These are phyloP conservation scores for Skeletonema costatum DNA, from an alignment of 108 stramenopile species.

Conservation along the genomic window DNA sequence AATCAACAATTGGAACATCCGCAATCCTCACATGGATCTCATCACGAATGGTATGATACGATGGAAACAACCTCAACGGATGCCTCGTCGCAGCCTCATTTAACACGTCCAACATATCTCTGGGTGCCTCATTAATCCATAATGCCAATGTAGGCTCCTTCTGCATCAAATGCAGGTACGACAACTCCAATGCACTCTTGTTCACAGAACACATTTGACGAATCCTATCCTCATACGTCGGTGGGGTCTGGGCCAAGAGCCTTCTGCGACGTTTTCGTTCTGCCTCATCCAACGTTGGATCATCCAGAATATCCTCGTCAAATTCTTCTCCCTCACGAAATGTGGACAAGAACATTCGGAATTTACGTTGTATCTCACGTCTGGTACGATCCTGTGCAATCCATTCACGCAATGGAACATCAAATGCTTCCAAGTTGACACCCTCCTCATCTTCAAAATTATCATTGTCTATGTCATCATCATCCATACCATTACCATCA, in stretches of 20 bases:
- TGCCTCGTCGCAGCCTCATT: conserved; percentile 87
- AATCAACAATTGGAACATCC: conserved; percentile 89
- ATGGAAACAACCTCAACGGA: conserved; percentile 87
- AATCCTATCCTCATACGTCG: conserved; percentile 91
- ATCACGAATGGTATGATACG: conserved; percentile 89
- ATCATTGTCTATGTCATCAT: conserved; percentile 75
- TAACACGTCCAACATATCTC: conserved; percentile 93
- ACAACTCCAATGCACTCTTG: conserved; percentile 86
- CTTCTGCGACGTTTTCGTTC: conserved; percentile 53
- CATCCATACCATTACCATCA: conserved; percentile 33
- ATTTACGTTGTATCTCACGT: conserved; percentile 89
- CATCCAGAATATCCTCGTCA: conserved; percentile 14
- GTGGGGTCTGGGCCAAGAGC: conserved; percentile 35
- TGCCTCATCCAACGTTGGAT: conserved; percentile 21
- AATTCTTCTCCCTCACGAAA: conserved; percentile 60
- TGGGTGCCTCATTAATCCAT: conserved; percentile 96
- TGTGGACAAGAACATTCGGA: conserved; percentile 79
- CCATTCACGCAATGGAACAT: conserved; percentile 97
- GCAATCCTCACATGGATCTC: conserved; percentile 96
- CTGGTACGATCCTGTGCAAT: conserved; percentile 96
- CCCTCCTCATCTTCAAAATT: conserved; percentile 87
- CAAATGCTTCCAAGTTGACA: conserved; percentile 97
- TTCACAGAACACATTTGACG: conserved; percentile 94
- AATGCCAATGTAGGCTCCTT: conserved; percentile 89
- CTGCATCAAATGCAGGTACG: conserved; percentile 82